These are phyloP conservation scores for Naegleria lovaniensis DNA, from an alignment of 208 protist species.

Conservation along the genomic window DNA sequence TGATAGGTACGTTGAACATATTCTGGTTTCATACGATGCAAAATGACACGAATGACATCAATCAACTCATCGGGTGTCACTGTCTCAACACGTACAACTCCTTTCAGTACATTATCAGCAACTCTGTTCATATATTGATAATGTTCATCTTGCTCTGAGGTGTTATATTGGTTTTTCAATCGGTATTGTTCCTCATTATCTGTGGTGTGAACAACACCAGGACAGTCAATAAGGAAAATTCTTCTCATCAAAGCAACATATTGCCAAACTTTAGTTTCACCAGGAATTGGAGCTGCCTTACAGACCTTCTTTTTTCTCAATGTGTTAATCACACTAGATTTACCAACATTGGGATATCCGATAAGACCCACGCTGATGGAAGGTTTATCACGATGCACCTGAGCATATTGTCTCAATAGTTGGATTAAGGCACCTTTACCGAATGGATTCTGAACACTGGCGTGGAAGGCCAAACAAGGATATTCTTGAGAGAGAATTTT, in stretches of 20 bases:
- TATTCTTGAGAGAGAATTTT: conserved; percentile 92
- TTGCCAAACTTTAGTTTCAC: conserved; percentile 99
- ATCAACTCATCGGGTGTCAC: conserved; percentile 79
- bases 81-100: conserved; percentile 86
- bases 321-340: conserved; percentile 99
- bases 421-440: conserved; percentile 98
- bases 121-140: conserved; percentile 72
- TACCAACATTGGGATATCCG: conserved; percentile 99
- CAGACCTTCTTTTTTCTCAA: conserved; percentile 93
- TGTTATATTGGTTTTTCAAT: conserved; percentile 72
- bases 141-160: background rate
- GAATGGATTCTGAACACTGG: conserved; percentile 97
- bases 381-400: conserved; percentile 78
- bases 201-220: conserved; percentile 87
- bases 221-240: conserved; percentile 99
- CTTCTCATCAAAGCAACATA: conserved; percentile 96
- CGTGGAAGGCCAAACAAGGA: conserved; percentile 99
- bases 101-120: conserved; percentile 94
- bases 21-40: conserved; percentile 86
- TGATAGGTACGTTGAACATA: conserved; percentile 92
- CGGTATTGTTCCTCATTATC: background rate
- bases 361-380: conserved; percentile 89
- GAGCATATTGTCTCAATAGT: conserved; percentile 92
- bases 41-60: conserved; percentile 83
- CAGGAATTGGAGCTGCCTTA: conserved; percentile 98